Base-by-base conservation (phyloP, 352 stramenopile species). In the Globisporangium cystogenes region DNA sequence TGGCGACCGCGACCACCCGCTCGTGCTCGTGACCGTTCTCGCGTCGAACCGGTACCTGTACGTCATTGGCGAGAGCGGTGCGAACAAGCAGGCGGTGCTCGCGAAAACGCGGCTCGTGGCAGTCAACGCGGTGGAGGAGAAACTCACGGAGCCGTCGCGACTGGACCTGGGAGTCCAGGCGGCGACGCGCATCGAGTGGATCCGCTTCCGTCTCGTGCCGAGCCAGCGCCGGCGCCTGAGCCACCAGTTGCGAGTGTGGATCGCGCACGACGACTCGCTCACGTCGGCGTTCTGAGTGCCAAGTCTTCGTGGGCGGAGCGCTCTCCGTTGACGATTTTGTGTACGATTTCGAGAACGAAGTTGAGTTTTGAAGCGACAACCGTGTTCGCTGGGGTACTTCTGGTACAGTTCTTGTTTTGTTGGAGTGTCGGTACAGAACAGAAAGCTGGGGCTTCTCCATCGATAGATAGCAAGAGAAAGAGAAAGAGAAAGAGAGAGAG, bases 71-170 rank as follows among this genome's bases (percentile, higher is more conserved):
- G 60, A 62, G 23, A 70, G 57, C 14, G 60, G 65, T 10, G 52
- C 55, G 15, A 67, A 70, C 44, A 67, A 64, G 45, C 69, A 86
- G 51, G 53, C 59, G 7, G 64, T 88, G 23, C 61, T 90, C n/a
- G 55, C 59, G 12, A 72, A 64, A 50, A 73, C 64, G n/a, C 47
- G 61, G 27, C 54, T 93, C 18, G 51, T 62, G 43, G 64, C 65
- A 12, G 69, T 93, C 31, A 67, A 87, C 26, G 70, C 72, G 10
- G 68, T 93, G 27, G 77, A 93, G 54, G 79, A 93, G 64, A 87
- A 61, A 48, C 64, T 93, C 18, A 68, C 64, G 3, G 72, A 88
- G 51, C 74, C 79, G 16, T 76, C 77, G 21, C 55, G 74, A 35
- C 65, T 93, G 11, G 77, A 93, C 39, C 54, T 93, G 21, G 77